Base-by-base conservation (phyloP, 768 basidiomycete species). In the Cyclocybe aegerita region DNA sequence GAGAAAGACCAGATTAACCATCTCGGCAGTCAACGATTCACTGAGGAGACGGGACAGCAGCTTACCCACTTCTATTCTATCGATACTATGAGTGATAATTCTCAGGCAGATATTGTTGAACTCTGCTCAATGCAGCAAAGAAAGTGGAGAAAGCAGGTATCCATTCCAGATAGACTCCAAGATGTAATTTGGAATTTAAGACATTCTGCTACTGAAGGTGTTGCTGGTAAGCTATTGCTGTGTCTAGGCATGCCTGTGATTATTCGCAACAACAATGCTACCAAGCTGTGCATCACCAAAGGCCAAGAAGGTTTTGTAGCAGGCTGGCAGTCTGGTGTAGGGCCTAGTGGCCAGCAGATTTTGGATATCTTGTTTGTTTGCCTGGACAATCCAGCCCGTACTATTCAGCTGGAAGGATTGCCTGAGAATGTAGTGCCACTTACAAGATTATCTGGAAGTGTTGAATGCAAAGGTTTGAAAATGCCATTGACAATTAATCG, bases 261-360 rank as follows among this genome's bases (percentile, higher is more conserved):
- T 54, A 64, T 70, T 9, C 34, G 60, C 34, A 32, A 61, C 35
- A 70, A 70, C 53, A 37, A 52, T 47, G 70, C 69, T 2, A 70
- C 70, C 9, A 64, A 68, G 38, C 43, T 68, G n/a, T 60, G 64
- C n/a, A 69, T 72, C 4, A 70, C 68, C 2, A 69, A 67, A 47
- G 71, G 70, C 1, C 66, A 69, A 50, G 65, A 70, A 56, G 71
- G 52, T 0, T 49, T 39, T 32, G 67, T 72, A 2, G 41, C 47
- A 50, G 66, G 61, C 12, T 73, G 70, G 72, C 37, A 62, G 16
- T 40, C 44, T 10, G 16, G 11, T 7, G 31, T 35, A 11, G 60
- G 66, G 1, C 15, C 50, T 1, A 12, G 43, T n/a, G 60, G 60
- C 10, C 58, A 65, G 35, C n/a, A 11, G 10, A 33, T 63, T 7